Evolutionary conservation across 2,329 filamentous ascomycete genomes (phyloP), one percentile per base, ranked within the genome.

Genomic region (Diaporthe batatas): DNA sequence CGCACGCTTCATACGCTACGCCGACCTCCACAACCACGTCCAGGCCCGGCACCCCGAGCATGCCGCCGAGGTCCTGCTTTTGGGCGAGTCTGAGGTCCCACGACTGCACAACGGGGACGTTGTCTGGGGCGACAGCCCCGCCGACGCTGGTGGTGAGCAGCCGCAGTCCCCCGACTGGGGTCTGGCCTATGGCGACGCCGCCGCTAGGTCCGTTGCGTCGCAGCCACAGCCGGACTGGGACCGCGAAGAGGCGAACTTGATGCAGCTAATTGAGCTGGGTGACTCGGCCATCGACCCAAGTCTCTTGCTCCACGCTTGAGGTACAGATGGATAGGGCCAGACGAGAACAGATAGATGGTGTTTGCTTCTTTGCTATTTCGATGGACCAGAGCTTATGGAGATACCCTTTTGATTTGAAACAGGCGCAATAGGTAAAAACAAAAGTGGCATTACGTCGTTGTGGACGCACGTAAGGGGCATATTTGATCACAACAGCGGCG

Each of bases 1-100:
- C 8, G 80, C 83, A 44, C 83, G 81, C 21, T 90, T 90, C 75
- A 80, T 84, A 51, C 86, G 88, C 42, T 84, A 86, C 71, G 83
- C 85, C 73, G 88, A 90, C 69, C 81, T 89, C 12, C 80, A 86
- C 55, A 75, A 80, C 3, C 88, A 90, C 76, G 69, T 87, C 3
- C 79, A 80, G 54, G 75, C 55, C 14, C 76, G 78, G 71, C 81
- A 80, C 64, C 78, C 79, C 32, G 42, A 51, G 23, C 59, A 67
- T 32, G 68, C 32, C n/a, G 12, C 49, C 34, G 62, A 65, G 23
- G 68, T 68, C 12, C 62, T 25, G 49, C 47, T 55, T 23, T 47
- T 67, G n/a, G 69, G 49, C 1, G 69, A 51, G 32, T 42, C 57
- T 6, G 57, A 67, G 21, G 42, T 74, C 29, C 72, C 74, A 14